Conservation (phyloP, 148 eudicot species). For the Cornus controversa region DNA sequence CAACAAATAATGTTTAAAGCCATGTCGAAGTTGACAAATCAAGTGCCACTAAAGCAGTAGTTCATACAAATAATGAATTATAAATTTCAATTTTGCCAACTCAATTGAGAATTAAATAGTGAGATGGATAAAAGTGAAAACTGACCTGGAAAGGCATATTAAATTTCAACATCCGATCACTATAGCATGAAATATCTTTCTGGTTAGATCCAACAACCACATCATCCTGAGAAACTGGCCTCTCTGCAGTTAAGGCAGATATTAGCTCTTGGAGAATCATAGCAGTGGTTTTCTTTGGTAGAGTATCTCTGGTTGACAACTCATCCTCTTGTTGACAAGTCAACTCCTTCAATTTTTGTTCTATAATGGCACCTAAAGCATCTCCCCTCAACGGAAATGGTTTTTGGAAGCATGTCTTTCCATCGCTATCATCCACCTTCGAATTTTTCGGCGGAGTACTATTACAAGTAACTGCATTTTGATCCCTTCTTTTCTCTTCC, state of each 20-base stretch:
- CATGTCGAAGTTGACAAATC: neutral
- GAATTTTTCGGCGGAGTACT: slow-evolving; percentile 15
- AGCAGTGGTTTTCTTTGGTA: slow-evolving; percentile 63
- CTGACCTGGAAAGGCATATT: slow-evolving; percentile 27
- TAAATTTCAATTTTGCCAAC: neutral
- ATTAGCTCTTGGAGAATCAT: slow-evolving; percentile 87
- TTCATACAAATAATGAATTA: neutral
- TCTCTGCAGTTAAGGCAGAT: slow-evolving; percentile 69
- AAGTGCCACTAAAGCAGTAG: neutral
- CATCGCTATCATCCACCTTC: slow-evolving; percentile 22
- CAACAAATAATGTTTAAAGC: neutral
- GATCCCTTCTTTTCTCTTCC: slow-evolving; percentile 27
- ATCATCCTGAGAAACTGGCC: slow-evolving; percentile 34
- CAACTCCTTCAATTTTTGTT: slow-evolving; percentile 75
- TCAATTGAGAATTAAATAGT: neutral
- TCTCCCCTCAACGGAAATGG: slow-evolving; percentile 48
- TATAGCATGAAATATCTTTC: slow-evolving; percentile 11
- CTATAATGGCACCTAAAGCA: slow-evolving; percentile 67
- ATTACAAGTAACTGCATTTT: slow-evolving; percentile 12
- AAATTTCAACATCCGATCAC: slow-evolving; percentile 9
- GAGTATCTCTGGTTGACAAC: slow-evolving; percentile 32
- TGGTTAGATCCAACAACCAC: slow-evolving; percentile 20
- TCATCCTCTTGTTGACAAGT: slow-evolving; percentile 69
- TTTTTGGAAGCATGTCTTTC: slow-evolving; percentile 26
- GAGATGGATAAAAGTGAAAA: neutral